Evolutionary conservation across 163 green algal genomes (phyloP), one percentile per base, ranked within the genome.

Genomic region (Volvox carteri): DNA sequence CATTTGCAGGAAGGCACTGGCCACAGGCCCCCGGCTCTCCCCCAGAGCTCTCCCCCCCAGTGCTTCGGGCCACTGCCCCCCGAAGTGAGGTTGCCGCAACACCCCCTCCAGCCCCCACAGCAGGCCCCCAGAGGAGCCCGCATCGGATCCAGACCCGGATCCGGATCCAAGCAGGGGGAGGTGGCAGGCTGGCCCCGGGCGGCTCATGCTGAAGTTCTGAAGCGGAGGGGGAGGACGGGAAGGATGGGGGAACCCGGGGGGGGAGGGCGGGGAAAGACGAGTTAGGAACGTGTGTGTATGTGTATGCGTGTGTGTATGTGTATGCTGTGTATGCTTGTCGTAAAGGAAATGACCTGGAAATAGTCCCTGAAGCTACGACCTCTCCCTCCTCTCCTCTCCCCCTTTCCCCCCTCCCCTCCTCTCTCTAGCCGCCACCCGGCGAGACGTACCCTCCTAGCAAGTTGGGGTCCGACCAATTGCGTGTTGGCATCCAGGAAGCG

Each of bases 41-140:
- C 60, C 72, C 35, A 84, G 74, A 28, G 85, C 62, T 54, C 72
- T 37, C 37, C 85, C 85, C 18, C 85, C 85, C 35, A 90, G 52
- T 56, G 56, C 85, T 35, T 65, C 37, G 6, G 85, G 85, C 85
- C 85, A 90, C 85, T 70, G 8, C 50, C 85, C 85, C 5, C 33
- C 18, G 41, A 54, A 67, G 72, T 78, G 74, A 25, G 85, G 85
- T 28, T 85, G 9, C 1, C 0, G 5, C 52, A 90, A 12, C 28
- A 6, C 0, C 1, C 78, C 78, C 78, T 86, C 78, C 42, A 21
- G n/a, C 11, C 5, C 60, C 60, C 25, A 65, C 60, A 86, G 78
- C 14, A 41, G n/a, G n/a, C n/a, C n/a, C n/a, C n/a, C n/a, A n/a
- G n/a, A n/a, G n/a, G n/a, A n/a, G n/a, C n/a, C n/a, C n/a, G n/a